These are phyloP conservation scores for Camelina hispida DNA, from an alignment of 345 rosid species.

Conservation along the genomic window DNA sequence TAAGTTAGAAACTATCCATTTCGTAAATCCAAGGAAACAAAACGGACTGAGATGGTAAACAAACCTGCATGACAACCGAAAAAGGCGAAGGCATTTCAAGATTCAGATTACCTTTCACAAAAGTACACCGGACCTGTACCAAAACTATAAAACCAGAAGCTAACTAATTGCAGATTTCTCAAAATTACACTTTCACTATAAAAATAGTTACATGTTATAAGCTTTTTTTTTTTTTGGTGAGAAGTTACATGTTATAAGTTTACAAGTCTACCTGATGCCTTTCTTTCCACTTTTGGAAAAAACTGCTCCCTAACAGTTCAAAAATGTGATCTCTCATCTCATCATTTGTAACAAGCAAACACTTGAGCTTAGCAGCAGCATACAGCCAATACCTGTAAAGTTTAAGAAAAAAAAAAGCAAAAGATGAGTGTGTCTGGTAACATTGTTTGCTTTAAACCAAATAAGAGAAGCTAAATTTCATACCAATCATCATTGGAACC, in stretches of 20 bases:
- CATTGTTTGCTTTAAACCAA: background rate
- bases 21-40: background rate
- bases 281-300: conserved; percentile 88
- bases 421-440: conserved; percentile 17
- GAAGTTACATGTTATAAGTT: background rate
- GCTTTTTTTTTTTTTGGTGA: no score
- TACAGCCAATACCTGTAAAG: conserved; percentile 82
- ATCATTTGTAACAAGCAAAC: conserved; percentile 87
- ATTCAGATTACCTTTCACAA: conserved; percentile 62
- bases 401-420: background rate
- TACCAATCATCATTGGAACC: conserved; percentile 99
- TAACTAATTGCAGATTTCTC: conserved; percentile 25
- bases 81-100: conserved; percentile 74
- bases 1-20: background rate
- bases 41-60: conserved; percentile 19
- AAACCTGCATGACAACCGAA: conserved; percentile 77
- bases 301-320: conserved; percentile 70
- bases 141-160: conserved; percentile 2
- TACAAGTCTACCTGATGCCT: conserved; percentile 58
- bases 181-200: background rate
- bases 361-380: conserved; percentile 79
- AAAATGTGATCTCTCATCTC: conserved; percentile 97
- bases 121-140: conserved; percentile 72
- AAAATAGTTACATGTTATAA: background rate
- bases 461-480: background rate